These are phyloP conservation scores for Linderniella brevidens DNA, from an alignment of 257 asterid species.

Conservation along the genomic window DNA sequence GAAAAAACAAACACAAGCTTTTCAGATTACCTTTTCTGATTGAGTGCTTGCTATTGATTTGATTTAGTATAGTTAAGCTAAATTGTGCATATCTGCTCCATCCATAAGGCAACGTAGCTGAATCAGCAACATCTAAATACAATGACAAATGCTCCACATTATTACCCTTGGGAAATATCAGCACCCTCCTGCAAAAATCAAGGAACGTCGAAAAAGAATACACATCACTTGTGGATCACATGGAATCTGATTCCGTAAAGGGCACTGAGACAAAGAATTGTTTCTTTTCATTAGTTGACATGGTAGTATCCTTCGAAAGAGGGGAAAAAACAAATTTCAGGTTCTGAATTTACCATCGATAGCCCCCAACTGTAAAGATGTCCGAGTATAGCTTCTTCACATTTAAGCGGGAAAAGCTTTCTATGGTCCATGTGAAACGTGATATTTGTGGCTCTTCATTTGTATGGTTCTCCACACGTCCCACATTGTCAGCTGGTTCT, in stretches of 20 bases:
- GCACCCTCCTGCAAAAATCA: slow-evolving; percentile 69
- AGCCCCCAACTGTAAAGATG: slow-evolving; percentile 56
- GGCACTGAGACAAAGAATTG: neutral
- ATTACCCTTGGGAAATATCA: slow-evolving; percentile 85
- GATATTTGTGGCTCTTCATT: slow-evolving; percentile 85
- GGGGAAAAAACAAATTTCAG: slow-evolving; percentile 6
- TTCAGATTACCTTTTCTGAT: slow-evolving; percentile 48
- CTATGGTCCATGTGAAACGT: slow-evolving; percentile 70
- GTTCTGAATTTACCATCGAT: slow-evolving; percentile 49
- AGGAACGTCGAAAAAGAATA: slow-evolving; percentile 10
- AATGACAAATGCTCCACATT: slow-evolving; percentile 76
- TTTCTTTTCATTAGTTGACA: neutral
- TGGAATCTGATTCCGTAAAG: slow-evolving; percentile 5
- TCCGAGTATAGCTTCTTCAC: slow-evolving; percentile 78
- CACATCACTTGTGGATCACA: slow-evolving; percentile 1
- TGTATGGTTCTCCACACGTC: slow-evolving; percentile 56
- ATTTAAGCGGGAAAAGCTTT: slow-evolving; percentile 53
- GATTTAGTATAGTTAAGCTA: slow-evolving; percentile 82
- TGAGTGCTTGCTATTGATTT: slow-evolving; percentile 43
- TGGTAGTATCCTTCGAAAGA: too few species aligned
- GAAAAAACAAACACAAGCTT: slow-evolving; percentile 2
- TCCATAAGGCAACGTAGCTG: slow-evolving; percentile 63
- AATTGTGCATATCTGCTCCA: slow-evolving; percentile 93
- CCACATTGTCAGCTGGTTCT: slow-evolving; percentile 45
- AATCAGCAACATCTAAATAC: slow-evolving; percentile 89